A percentile compares a stretch with the other conserved stretches of the same genome.
phyloP scores from a whole-genome alignment of 306 rosid genomes.

The Cucumis sativus region DNA sequence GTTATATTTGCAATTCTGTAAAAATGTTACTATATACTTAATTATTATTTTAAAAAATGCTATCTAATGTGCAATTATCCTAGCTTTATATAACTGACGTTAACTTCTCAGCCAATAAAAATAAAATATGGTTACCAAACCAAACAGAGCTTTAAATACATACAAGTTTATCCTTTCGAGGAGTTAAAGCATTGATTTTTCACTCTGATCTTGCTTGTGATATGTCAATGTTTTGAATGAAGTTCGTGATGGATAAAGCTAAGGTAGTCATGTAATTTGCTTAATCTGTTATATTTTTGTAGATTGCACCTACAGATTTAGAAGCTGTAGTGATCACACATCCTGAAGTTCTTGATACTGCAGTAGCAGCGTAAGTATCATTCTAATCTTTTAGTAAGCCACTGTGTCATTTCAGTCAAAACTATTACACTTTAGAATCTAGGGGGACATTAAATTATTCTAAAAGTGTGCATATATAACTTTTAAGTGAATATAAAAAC shows the following conservation, averaged over 20 bases:
- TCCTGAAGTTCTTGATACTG: conserved; percentile 34
- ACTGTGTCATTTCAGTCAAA: neutral
- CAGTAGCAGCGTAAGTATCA: conserved; percentile 25
- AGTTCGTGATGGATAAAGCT: neutral
- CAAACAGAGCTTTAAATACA: too few species aligned
- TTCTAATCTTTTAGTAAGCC: neutral
- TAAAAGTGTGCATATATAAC: too few species aligned
- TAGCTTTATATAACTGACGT: too few species aligned
- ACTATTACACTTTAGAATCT: neutral
- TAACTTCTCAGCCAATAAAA: neutral
- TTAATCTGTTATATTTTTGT: neutral
- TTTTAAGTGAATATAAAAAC: too few species aligned
- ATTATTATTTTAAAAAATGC: too few species aligned
- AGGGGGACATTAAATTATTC: too few species aligned
- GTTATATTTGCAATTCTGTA: too few species aligned
- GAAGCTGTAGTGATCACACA: conserved; percentile 33
- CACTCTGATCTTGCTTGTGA: neutral
- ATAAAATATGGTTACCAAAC: too few species aligned
- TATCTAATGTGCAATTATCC: too few species aligned
- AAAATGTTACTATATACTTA: too few species aligned
- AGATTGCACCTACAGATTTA: conserved; percentile 44
- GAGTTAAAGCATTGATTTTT: neutral
- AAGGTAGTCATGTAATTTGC: neutral
- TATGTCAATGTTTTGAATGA: neutral
- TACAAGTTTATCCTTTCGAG: neutral